These are phyloP conservation scores for Aspergillus brunneoviolaceus DNA, from an alignment of 2,329 filamentous ascomycete species.

Conservation along the genomic window DNA sequence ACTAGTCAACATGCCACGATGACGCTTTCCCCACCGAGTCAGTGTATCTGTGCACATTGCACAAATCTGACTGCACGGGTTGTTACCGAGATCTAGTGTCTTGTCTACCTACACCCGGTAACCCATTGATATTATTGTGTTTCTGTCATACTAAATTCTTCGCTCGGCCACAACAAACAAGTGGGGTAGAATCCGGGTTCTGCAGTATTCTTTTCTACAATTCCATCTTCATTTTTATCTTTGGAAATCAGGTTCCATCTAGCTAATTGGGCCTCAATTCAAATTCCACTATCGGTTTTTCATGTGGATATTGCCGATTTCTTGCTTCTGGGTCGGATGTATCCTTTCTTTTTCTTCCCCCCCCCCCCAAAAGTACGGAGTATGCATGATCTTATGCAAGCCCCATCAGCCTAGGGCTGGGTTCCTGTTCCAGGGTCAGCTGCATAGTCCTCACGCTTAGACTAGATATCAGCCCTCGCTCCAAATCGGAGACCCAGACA, in stretches of 20 bases:
- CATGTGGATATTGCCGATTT: not conserved
- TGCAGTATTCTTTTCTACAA: not conserved
- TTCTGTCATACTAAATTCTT: not conserved
- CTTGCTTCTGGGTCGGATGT: not conserved
- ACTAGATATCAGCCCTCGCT: conserved; percentile 11
- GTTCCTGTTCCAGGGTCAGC: conserved; percentile 13
- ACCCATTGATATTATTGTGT: not conserved
- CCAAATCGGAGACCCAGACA: conserved; percentile 5
- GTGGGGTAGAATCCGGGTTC: not conserved
- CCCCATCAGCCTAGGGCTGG: conserved; percentile 4
- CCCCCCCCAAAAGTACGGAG: not conserved
- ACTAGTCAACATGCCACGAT: conserved; percentile 8
- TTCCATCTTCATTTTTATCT: no score
- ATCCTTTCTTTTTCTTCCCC: not conserved
- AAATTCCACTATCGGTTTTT: not conserved
- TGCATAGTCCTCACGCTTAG: conserved; percentile 18
- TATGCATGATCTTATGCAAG: conserved; percentile 5
- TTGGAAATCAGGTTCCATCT: no score
- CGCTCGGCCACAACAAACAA: not conserved
- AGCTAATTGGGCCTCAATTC: not conserved
- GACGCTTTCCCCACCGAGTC: conserved; percentile 2
- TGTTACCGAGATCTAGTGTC: conserved; percentile 13
- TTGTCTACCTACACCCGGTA: not conserved
- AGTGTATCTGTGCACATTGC: conserved; percentile 9
- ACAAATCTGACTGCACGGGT: not conserved